Evolutionary conservation across 192 early-diverging fungal genomes (phyloP).

Genomic region (Podila minutissima): DNA sequence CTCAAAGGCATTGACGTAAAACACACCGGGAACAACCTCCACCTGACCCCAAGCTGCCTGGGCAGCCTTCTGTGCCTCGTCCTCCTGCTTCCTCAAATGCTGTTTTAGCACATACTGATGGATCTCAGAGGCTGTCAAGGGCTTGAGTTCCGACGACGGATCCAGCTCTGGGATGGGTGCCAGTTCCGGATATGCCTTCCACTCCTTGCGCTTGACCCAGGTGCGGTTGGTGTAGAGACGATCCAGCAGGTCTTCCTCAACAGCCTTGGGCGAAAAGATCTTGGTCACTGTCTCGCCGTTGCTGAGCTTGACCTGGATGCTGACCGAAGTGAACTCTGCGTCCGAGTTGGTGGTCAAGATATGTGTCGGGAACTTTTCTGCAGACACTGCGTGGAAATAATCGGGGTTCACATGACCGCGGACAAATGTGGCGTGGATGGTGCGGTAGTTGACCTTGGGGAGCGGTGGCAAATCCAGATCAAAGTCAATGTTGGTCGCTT

Average conservation of each 20-base stretch:
- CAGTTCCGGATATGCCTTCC: constrained; percentile 70
- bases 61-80: background rate
- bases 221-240: constrained; percentile 55
- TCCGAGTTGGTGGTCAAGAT: constrained; percentile 62
- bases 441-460: constrained; percentile 54
- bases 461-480: constrained; percentile 37
- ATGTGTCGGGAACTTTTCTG: constrained; percentile 50
- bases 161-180: constrained; percentile 26
- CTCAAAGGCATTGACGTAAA: constrained; percentile 71
- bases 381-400: constrained; percentile 53
- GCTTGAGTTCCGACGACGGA: constrained; percentile 10
- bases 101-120: background rate
- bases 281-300: constrained; percentile 65
- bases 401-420: constrained; percentile 58
- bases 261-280: constrained; percentile 59
- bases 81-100: background rate
- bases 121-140: constrained; percentile 23
- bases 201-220: constrained; percentile 62
- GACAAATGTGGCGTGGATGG: constrained; percentile 70
- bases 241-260: constrained; percentile 56
- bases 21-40: constrained; percentile 54
- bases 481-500: constrained; percentile 51
- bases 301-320: constrained; percentile 36
- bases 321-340: constrained; percentile 57
- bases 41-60: constrained; percentile 23